Conservation (phyloP, 371 early-diverging fungal genomes). For the Mortierella sp. region DNA sequence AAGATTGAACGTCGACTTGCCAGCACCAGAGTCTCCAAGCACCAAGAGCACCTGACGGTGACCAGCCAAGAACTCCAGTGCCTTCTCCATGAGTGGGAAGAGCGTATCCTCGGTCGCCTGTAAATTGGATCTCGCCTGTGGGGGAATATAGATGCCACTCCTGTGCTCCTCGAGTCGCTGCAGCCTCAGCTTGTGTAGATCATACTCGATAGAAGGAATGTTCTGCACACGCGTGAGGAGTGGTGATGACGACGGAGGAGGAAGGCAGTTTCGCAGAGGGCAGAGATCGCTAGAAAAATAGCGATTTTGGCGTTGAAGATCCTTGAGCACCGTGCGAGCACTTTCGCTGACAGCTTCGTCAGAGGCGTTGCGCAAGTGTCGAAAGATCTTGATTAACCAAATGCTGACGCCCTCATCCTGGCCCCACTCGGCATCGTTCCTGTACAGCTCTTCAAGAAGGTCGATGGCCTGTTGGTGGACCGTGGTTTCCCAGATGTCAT, state of each 20-base stretch:
- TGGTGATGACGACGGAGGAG: background rate
- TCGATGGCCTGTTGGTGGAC: background rate
- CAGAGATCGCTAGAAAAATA: background rate
- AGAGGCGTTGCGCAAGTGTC: background rate
- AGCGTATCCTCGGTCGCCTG: background rate
- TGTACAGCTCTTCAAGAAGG: background rate
- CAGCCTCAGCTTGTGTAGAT: background rate
- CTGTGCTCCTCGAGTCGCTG: background rate
- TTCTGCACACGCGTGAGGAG: background rate
- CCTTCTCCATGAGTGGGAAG: background rate
- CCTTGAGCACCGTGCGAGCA: too few species aligned
- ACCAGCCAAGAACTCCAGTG: background rate
- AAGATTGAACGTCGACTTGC: conserved; percentile 4
- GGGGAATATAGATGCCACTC: background rate
- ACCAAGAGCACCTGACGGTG: conserved; percentile 1
- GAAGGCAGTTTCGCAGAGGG: background rate
- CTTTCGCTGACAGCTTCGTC: background rate
- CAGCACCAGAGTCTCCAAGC: conserved; percentile 2
- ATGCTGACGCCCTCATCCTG: background rate
- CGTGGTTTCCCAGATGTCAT: background rate
- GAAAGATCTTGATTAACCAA: background rate
- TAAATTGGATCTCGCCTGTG: background rate
- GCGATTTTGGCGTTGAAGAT: background rate
- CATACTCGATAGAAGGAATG: background rate
- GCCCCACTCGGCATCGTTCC: background rate